Evolutionary conservation across 768 basidiomycete genomes (phyloP), one percentile per base, ranked within the genome.

Genomic region (Lyophyllum decastes): DNA sequence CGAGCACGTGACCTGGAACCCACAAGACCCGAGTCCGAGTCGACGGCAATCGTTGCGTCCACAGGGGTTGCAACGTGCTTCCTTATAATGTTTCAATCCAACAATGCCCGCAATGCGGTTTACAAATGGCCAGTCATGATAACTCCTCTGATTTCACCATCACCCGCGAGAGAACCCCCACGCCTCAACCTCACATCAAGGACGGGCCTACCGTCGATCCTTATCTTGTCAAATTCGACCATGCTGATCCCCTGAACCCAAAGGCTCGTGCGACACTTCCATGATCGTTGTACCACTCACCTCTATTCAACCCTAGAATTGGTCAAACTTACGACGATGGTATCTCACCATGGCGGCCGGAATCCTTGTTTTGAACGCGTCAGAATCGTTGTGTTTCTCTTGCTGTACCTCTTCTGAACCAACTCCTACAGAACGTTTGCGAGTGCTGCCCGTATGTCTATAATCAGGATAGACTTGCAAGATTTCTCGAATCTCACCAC

Each of bases 361-460:
- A 21, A 24, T 85, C 4, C 73, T 86, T 24, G 81, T 86, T 34
- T 69, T 86, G 52, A 82, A 82, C 64, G 81, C 81, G 84, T 82
- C 54, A 62, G 80, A 74, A 26, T 33, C 17, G 24, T 26, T 17
- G 38, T 10, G 49, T 33, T 25, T 14, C 38, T 30, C n/a, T 40
- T 38, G 25, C 44, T 25, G 27, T 47, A 26, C 6, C 49, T 61
- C 38, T n/a, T 50, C 34, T 21, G 41, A 44, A 10, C 58, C 38
- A 17, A 52, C 47, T 26, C n/a, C 5, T 14, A 2, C 38, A 87
- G 86, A 21, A 87, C 86, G 1, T 88, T 86, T 64, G 79, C 87
- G 16, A 86, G 85, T 60, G 80, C 85, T 16, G 82, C 82, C 0
- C 83, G 77, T 77, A 69, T 38, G 76, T 64, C 10, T 44, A 17